phyloP scores from a whole-genome alignment of 2,329 filamentous ascomycete genomes.

The Rachicladosporium sp. region DNA sequence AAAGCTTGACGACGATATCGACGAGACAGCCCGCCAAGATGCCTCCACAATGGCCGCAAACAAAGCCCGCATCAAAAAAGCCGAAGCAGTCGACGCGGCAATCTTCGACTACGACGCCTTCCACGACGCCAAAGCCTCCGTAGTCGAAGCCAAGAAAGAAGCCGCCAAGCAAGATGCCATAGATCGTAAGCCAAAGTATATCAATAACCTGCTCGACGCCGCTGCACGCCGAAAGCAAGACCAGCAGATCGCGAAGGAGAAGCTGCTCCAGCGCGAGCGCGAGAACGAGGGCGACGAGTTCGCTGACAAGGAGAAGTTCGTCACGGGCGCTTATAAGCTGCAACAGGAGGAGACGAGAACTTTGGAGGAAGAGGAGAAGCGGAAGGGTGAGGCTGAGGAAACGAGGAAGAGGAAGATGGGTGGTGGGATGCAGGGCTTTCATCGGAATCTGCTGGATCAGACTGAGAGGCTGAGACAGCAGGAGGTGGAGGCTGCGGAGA shows the following conservation, averaged over 20 bases:
- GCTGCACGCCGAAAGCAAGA: constrained; percentile 69
- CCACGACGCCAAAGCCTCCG: constrained; percentile 60
- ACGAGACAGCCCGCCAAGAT: constrained; percentile 42
- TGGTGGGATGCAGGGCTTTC: constrained; percentile 58
- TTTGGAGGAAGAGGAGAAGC: constrained; percentile 60
- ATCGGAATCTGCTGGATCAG: constrained; percentile 59
- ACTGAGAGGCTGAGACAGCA: constrained; percentile 59
- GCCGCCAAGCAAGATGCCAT: constrained; percentile 41
- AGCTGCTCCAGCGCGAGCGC: constrained; percentile 63
- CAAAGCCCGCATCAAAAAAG: constrained; percentile 51
- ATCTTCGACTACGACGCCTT: constrained; percentile 80
- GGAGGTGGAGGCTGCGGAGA: constrained; percentile 52
- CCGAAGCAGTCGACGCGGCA: constrained; percentile 54
- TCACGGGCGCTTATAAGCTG: constrained; percentile 69
- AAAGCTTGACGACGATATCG: too few relatives aligned
- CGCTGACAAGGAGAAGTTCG: constrained; percentile 73
- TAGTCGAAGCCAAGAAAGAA: constrained; percentile 42
- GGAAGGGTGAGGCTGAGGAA: constrained; percentile 52
- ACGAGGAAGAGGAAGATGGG: constrained; percentile 55
- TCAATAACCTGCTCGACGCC: constrained; percentile 59
- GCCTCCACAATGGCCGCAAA: constrained; percentile 53
- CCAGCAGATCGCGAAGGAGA: constrained; percentile 65
- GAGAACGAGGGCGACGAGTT: constrained; percentile 72
- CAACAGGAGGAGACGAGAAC: constrained; percentile 64
- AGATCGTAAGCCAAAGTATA: constrained; percentile 63